Conservation (phyloP, 176 grass and related monocot genomes). For the Eragrostis curvula region DNA sequence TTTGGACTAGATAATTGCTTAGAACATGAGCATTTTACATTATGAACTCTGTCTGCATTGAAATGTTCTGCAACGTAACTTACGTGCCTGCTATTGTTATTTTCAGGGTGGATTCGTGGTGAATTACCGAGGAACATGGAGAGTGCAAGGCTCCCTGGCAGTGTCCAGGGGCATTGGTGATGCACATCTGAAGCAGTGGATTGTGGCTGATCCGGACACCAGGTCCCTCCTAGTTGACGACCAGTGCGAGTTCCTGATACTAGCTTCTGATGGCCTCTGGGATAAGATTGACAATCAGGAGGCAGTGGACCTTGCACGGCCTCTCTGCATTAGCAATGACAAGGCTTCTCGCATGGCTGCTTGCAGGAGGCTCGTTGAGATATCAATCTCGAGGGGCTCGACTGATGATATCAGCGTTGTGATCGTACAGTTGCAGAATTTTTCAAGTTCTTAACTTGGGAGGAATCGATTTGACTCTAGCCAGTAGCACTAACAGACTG, state of each 20-base stretch:
- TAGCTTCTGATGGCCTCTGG: slow-evolving; percentile 96
- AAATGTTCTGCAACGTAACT: not conserved
- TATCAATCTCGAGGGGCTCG: slow-evolving; percentile 69
- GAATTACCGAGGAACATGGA: slow-evolving; percentile 86
- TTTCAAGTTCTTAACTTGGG: slow-evolving; percentile 37
- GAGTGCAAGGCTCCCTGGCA: slow-evolving; percentile 88
- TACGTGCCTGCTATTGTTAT: not conserved
- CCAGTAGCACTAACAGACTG: slow-evolving; percentile 46
- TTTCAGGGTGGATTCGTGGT: slow-evolving; percentile 90
- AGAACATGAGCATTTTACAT: not conserved
- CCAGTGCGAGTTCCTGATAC: slow-evolving; percentile 88
- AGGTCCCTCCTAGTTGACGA: slow-evolving; percentile 58
- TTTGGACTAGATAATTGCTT: not conserved
- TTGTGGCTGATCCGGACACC: slow-evolving; percentile 83
- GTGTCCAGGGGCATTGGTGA: slow-evolving; percentile 93
- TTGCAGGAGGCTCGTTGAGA: slow-evolving; percentile 74
- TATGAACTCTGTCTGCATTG: not conserved
- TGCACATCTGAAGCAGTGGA: slow-evolving; percentile 87
- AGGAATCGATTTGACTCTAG: slow-evolving; percentile 18
- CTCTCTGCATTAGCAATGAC: slow-evolving; percentile 44
- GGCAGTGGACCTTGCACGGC: slow-evolving; percentile 68
- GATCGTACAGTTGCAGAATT: slow-evolving; percentile 79
- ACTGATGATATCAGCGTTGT: slow-evolving; percentile 84
- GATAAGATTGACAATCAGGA: slow-evolving; percentile 96
- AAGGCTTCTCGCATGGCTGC: slow-evolving; percentile 57